Percentiles rank a stretch among this genome's conserved stretches.
Evolutionary conservation across 2,329 filamentous ascomycete species (phyloP).

Genomic region (Neobulgaria alba): DNA sequence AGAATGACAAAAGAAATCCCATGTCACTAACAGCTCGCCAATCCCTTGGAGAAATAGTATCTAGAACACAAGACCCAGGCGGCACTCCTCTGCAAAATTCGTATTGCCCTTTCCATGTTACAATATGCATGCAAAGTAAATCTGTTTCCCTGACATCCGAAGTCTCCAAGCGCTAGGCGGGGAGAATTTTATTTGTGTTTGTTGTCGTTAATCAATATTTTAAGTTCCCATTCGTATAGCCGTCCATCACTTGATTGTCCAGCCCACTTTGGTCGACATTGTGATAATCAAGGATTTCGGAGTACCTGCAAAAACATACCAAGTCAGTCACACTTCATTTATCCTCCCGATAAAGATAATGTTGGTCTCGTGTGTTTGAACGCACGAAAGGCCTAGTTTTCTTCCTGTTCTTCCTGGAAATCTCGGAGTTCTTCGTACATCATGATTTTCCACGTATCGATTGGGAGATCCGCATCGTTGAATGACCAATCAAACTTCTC

Average conservation of each 20-base stretch:
- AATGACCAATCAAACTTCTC: conserved; percentile 99
- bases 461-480: conserved; percentile 92
- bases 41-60: too few relatives aligned
- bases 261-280: conserved; percentile 56
- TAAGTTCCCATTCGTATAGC: conserved; percentile 12
- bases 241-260: conserved; percentile 32
- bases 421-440: conserved; percentile 57
- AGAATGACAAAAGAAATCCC: too few relatives aligned
- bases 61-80: neutral
- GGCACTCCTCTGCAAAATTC: neutral
- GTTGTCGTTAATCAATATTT: neutral
- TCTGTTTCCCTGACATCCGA: too few relatives aligned
- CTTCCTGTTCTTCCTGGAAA: neutral
- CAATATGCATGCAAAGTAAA: neutral
- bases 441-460: conserved; percentile 99
- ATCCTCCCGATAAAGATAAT: conserved; percentile 15
- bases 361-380: neutral
- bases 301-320: conserved; percentile 61
- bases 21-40: too few relatives aligned
- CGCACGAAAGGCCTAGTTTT: neutral
- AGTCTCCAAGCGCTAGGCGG: neutral
- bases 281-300: conserved; percentile 96
- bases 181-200: neutral
- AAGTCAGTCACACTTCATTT: conserved; percentile 26
- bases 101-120: neutral